These are phyloP conservation scores for Starmera amethionina DNA, from an alignment of 805 yeast genomes.

Conservation along the genomic window DNA sequence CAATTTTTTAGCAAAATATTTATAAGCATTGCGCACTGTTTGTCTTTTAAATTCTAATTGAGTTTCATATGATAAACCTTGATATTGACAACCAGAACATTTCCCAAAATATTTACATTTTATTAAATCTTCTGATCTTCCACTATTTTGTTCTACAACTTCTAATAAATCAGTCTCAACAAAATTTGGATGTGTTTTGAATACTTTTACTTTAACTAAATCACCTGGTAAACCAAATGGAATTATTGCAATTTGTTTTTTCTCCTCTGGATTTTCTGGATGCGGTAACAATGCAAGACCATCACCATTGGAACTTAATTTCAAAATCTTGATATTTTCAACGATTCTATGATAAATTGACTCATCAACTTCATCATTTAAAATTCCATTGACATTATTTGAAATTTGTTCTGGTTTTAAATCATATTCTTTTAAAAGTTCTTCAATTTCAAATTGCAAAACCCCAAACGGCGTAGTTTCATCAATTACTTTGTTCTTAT, in stretches of 20 bases:
- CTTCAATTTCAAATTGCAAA: constrained; percentile 61
- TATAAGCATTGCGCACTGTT: constrained; percentile 76
- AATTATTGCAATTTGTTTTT: constrained; percentile 57
- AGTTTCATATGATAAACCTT: constrained; percentile 59
- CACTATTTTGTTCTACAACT: constrained; percentile 20
- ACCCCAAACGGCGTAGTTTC: constrained; percentile 78
- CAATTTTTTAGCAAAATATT: constrained; percentile 58
- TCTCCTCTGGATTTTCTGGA: constrained; percentile 34
- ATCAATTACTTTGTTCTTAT: constrained; percentile 55
- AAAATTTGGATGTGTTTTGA: constrained; percentile 66
- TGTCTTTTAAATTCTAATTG: constrained; percentile 66
- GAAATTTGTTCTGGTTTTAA: constrained; percentile 36
- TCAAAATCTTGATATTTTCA: constrained; percentile 44
- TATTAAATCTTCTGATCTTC: constrained; percentile 48
- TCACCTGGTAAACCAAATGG: constrained; percentile 93
- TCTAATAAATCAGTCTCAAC: constrained; percentile 66
- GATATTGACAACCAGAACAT: constrained; percentile 94
- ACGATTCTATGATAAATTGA: constrained; percentile 49
- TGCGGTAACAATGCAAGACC: constrained; percentile 66
- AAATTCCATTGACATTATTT: constrained; percentile 57
- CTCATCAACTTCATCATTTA: constrained; percentile 44
- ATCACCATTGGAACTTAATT: constrained; percentile 73
- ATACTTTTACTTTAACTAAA: constrained; percentile 54
- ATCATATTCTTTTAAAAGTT: constrained; percentile 33
- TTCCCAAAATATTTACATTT: constrained; percentile 81